These are phyloP conservation scores for Penicillium polonicum DNA, from an alignment of 2,329 filamentous ascomycete species.

Conservation along the genomic window DNA sequence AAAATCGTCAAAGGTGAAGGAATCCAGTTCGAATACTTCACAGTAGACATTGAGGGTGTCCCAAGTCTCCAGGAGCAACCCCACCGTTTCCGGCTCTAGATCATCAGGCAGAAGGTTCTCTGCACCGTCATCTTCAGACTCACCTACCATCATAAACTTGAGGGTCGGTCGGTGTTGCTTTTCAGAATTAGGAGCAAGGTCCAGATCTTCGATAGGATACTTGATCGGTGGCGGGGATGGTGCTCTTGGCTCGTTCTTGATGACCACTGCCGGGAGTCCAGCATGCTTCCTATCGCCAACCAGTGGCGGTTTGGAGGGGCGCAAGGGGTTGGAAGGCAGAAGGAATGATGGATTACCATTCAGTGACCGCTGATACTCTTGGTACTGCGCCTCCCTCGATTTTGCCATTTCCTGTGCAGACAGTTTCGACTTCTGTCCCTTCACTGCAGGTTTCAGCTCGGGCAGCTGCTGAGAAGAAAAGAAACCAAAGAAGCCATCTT, in stretches of 20 bases:
- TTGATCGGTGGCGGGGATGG: constrained; percentile 76
- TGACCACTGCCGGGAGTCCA: constrained; percentile 35
- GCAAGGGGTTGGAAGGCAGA: constrained; percentile 32
- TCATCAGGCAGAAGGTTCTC: constrained; percentile 44
- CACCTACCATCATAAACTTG: constrained; percentile 71
- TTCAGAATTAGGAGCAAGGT: constrained; percentile 67
- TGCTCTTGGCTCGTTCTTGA: constrained; percentile 53
- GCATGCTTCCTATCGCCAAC: constrained; percentile 37
- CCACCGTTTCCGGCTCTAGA: constrained; percentile 81
- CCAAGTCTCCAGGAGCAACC: constrained; percentile 85
- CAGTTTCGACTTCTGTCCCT: constrained; percentile 63
- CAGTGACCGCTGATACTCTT: constrained; percentile 50
- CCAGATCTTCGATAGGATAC: constrained; percentile 93
- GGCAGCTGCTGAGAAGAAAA: constrained; percentile 59
- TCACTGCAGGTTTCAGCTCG: constrained; percentile 70
- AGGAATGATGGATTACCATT: constrained; percentile 47
- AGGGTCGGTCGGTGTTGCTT: constrained; percentile 68
- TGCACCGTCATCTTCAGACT: constrained; percentile 52
- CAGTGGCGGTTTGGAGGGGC: constrained; percentile 30
- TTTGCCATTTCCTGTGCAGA: constrained; percentile 48
- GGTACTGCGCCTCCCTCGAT: constrained; percentile 47
- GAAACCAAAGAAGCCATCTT: constrained; percentile 53
- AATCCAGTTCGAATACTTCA: constrained; percentile 89
- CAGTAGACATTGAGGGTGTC: constrained; percentile 98
- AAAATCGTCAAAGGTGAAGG: constrained; percentile 97